These are phyloP conservation scores for Colletotrichum siamense DNA, from an alignment of 2,329 filamentous ascomycete genomes.

Conservation along the genomic window DNA sequence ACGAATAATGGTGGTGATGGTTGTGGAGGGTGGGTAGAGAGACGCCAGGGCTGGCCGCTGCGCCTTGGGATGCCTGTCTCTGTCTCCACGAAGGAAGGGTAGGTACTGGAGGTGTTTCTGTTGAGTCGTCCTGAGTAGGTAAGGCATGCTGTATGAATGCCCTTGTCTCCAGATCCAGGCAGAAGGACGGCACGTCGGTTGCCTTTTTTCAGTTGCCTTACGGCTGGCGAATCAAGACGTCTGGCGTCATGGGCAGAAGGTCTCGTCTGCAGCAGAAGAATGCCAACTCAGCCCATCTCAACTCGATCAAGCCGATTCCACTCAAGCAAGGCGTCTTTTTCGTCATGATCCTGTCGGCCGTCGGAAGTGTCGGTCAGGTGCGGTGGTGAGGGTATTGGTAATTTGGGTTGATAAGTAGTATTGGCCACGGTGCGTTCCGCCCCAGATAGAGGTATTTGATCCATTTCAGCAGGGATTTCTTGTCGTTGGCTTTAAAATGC, in stretches of 20 bases:
- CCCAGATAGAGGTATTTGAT: background rate
- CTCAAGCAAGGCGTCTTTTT: background rate
- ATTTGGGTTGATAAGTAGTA: background rate
- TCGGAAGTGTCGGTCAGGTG: background rate
- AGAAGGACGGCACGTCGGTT: background rate
- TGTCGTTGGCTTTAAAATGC: background rate
- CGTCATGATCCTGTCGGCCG: background rate
- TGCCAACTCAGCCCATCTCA: background rate
- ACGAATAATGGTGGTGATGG: background rate
- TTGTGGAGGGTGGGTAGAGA: background rate
- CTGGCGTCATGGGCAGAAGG: background rate
- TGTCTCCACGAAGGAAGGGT: background rate
- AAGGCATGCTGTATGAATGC: background rate
- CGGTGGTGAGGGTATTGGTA: background rate
- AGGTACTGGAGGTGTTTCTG: background rate
- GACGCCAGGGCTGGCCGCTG: slow-evolving; percentile 7
- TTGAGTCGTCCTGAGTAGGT: background rate
- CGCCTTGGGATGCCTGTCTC: background rate
- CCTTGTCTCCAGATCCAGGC: background rate
- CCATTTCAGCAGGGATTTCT: background rate
- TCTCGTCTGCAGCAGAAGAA: background rate
- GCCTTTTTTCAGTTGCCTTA: slow-evolving; percentile 8
- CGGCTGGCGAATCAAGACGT: background rate
- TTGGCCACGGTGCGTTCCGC: background rate
- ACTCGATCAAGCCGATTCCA: background rate